Percentiles rank a stretch among this genome's conserved stretches.
Conservation (phyloP, 129 eudicot species). For the Arctium lappa region DNA sequence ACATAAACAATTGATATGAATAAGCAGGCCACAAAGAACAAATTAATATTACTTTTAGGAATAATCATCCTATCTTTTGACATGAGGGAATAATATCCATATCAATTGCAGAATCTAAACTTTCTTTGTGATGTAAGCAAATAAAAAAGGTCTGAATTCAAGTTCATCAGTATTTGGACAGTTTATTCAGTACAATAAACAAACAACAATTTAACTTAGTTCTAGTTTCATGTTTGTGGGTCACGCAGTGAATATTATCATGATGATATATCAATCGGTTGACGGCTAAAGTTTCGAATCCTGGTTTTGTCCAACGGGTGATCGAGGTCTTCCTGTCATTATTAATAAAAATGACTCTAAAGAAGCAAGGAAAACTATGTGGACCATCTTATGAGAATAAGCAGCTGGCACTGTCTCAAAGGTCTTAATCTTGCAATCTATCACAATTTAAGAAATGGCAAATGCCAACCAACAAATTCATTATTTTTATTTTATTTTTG, state of each 20-base stretch:
- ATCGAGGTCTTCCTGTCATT: constrained; percentile 5
- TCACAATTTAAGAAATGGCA: constrained; percentile 21
- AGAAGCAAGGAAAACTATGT: neutral
- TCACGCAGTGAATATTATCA: constrained; percentile 17
- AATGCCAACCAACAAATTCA: constrained; percentile 29
- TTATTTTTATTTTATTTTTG: neutral
- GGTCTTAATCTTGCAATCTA: constrained; percentile 31
- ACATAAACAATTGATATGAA: constrained; percentile 4
- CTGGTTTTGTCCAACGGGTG: neutral
- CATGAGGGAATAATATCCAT: constrained; percentile 12
- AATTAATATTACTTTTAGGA: neutral
- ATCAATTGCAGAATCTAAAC: constrained; percentile 20
- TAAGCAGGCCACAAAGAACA: constrained; percentile 1
- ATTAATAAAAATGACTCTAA: neutral
- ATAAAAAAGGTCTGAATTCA: neutral
- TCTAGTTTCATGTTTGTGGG: neutral
- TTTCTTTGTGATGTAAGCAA: constrained; percentile 8
- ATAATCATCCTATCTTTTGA: constrained; percentile 10
- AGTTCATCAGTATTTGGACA: neutral
- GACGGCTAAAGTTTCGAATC: constrained; percentile 2
- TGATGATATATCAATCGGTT: constrained; percentile 3
- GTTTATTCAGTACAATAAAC: neutral
- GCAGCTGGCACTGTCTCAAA: constrained; percentile 39
- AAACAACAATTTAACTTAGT: neutral
- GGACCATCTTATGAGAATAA: constrained; percentile 35